Percentiles rank a stretch among this genome's conserved stretches.
These are phyloP conservation scores for Pterula multifida DNA, from an alignment of 1,284 basidiomycete species.

Conservation along the genomic window DNA sequence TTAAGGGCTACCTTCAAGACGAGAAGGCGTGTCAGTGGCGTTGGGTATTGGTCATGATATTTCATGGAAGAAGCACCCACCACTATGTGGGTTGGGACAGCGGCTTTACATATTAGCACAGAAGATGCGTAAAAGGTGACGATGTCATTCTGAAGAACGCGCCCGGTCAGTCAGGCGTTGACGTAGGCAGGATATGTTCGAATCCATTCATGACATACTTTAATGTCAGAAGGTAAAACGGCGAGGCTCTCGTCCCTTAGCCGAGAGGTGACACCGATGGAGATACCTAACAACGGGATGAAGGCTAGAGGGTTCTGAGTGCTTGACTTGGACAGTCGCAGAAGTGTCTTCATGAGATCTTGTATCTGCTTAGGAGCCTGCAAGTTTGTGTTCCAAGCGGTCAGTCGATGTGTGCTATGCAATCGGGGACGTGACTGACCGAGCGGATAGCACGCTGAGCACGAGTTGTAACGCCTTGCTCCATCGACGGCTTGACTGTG, in stretches of 20 bases:
- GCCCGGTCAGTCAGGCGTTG: neutral
- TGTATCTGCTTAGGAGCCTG: conserved; percentile 38
- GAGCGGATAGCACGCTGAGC: conserved; percentile 54
- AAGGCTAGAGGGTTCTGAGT: conserved; percentile 30
- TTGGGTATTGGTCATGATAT: too few species aligned
- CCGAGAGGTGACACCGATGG: conserved; percentile 48
- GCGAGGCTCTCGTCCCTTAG: conserved; percentile 40
- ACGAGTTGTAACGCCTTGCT: conserved; percentile 46
- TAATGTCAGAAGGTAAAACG: conserved; percentile 29
- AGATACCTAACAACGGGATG: conserved; percentile 44
- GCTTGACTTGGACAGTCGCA: conserved; percentile 35
- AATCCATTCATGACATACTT: conserved; percentile 20
- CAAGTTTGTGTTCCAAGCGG: too few species aligned
- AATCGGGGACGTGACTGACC: conserved; percentile 23
- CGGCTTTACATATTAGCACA: conserved; percentile 46
- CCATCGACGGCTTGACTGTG: conserved; percentile 45
- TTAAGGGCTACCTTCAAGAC: conserved; percentile 32
- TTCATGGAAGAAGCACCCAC: too few species aligned
- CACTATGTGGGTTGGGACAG: conserved; percentile 35
- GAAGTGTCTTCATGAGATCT: conserved; percentile 34
- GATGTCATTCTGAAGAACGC: conserved; percentile 31
- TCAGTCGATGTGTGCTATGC: conserved; percentile 4
- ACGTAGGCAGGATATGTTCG: neutral
- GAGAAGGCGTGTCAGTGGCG: conserved; percentile 9
- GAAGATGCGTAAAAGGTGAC: conserved; percentile 36